These are phyloP conservation scores for Backusella macrospora DNA, from an alignment of 192 early-diverging fungal species.

Conservation along the genomic window DNA sequence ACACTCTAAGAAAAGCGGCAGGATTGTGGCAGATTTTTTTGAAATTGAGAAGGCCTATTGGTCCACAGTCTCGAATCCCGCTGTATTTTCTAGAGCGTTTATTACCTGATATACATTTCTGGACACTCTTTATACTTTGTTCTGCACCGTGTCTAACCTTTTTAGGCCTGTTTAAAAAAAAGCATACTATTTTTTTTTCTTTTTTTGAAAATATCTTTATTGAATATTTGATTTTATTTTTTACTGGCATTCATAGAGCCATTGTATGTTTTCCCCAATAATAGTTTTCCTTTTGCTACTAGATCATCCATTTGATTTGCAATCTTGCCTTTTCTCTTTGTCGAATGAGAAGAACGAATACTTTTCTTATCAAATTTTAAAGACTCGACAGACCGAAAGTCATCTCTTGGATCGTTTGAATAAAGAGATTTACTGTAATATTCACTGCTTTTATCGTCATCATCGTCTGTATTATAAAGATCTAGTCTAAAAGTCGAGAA, in stretches of 20 bases:
- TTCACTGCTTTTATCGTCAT: neutral
- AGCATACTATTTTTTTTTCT: no score
- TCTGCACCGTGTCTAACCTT: no score
- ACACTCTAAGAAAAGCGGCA: no score
- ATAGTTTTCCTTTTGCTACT: neutral
- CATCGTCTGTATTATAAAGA: constrained; percentile 3
- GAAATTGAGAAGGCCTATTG: no score
- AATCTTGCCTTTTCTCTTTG: neutral
- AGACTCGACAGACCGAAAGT: neutral
- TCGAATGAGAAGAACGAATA: neutral
- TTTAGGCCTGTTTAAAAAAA: no score
- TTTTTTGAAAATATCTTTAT: no score
- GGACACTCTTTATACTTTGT: no score
- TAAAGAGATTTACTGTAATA: constrained; percentile 3
- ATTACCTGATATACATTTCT: no score
- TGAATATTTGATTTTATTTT: no score
- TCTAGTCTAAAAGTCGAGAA: neutral
- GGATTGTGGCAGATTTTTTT: no score
- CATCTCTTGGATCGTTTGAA: constrained; percentile 2
- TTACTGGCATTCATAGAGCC: neutral
- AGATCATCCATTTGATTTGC: neutral
- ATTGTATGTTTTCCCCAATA: constrained; percentile 8
- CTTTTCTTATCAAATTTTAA: constrained; percentile 9
- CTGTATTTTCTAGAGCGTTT: no score
- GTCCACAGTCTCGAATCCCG: no score